Conservation (phyloP, 306 rosid genomes). For the Luffa acutangula region DNA sequence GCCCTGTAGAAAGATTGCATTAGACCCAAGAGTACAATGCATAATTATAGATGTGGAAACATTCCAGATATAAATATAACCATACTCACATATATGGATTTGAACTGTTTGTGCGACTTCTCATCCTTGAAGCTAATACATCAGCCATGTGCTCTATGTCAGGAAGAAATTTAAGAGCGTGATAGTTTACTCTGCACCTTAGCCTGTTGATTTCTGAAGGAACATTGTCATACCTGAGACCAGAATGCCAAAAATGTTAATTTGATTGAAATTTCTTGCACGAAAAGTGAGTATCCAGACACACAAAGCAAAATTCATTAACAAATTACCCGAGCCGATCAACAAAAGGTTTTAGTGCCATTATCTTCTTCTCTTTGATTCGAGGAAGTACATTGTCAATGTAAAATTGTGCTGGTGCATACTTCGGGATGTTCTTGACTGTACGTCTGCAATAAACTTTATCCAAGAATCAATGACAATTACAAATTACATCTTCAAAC, state of each 20-base stretch:
- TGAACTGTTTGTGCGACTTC: conserved; percentile 87
- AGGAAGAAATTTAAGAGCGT: conserved; percentile 97
- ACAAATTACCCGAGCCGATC: conserved; percentile 90
- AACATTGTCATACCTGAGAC: conserved; percentile 90
- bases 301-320: conserved; percentile 7
- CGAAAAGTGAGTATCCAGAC: conserved; percentile 1
- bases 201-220: conserved; percentile 91
- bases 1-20: conserved; percentile 53
- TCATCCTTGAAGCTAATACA: conserved; percentile 86
- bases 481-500: conserved; percentile 9
- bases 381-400: conserved; percentile 98
- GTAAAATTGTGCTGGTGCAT: conserved; percentile 95
- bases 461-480: conserved; percentile 23
- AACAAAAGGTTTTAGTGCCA: conserved; percentile 98
- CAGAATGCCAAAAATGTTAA: conserved; percentile 15
- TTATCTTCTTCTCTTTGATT: conserved; percentile 94
- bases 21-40: conserved; percentile 9
- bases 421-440: conserved; percentile 93
- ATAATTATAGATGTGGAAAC: conserved; percentile 15
- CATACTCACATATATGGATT: conserved; percentile 82
- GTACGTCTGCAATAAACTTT: conserved; percentile 58
- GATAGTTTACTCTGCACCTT: conserved; percentile 98
- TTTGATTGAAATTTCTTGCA: conserved; percentile 9
- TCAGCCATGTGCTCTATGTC: conserved; percentile 97
- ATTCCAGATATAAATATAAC: not conserved